Base-by-base conservation (phyloP, 1,284 basidiomycete genomes). In the Coniferiporia weirii region DNA sequence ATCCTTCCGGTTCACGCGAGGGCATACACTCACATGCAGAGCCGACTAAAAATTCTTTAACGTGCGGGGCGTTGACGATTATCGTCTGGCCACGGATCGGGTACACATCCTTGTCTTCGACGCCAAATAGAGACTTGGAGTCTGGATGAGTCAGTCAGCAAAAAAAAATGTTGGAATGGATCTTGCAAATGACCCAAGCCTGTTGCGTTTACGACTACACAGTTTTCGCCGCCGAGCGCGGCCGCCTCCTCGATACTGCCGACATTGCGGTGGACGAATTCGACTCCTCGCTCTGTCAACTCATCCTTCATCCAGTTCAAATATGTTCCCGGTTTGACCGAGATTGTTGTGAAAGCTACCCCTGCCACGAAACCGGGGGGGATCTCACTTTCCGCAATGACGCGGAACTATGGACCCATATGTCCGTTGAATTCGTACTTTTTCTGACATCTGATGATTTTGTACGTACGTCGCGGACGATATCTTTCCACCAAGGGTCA, bases 21-120 rank as follows among this genome's bases (percentile, higher is more conserved):
- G 13, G 52, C 55, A 65, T 46, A 53, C 69, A 69, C 66, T 17
- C 57, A 54, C 34, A 59, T 60, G 62, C 54, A 63, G 50, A 54
- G 66, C 52, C 51, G 22, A 45, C 40, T 40, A 78, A 52, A 60
- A 70, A 76, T 56, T 80, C 75, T 38, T 73, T 72, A 58, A 80
- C 66, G 32, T 70, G 82, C 1, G 93, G 92, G 0, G 91, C 89
- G 56, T 81, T 73, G 12, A 93, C 76, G 27, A 93, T 73, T 8
- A 94, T 83, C 0, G 91, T 95, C 72, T 97, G 95, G 0, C 95
- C 95, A 46, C 92, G 80, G 55, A 94, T 82, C 0, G 94, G 93
- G 68, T 84, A 84, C 20, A 94, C 79, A 15, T 74, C 72, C 55
- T 77, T 75, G 68, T 93, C 89, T 64, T 91, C 83, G 2, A 95